Conservation (phyloP, 179 eudicot genomes). For the Beta corolliflora region DNA sequence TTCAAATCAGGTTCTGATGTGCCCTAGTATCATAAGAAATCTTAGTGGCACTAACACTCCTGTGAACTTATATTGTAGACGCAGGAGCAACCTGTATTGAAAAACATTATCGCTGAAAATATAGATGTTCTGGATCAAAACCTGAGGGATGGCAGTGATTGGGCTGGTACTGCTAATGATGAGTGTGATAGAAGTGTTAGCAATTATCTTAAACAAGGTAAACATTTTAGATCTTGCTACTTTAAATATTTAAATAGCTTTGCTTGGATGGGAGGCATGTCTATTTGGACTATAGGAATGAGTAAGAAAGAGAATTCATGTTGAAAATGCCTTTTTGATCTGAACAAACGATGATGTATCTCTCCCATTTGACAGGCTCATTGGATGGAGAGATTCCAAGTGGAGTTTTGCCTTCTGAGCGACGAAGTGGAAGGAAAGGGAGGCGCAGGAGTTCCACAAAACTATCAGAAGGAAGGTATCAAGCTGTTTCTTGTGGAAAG, state of each 20-base stretch:
- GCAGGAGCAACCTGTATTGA: constrained; percentile 43
- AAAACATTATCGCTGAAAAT: constrained; percentile 36
- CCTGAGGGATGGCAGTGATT: constrained; percentile 12
- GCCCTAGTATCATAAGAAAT: background rate
- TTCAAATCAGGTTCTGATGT: background rate
- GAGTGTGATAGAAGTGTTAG: constrained; percentile 33
- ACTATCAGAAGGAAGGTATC: constrained; percentile 45
- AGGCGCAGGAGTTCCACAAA: constrained; percentile 61
- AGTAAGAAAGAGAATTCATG: background rate
- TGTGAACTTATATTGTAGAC: background rate
- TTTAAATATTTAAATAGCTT: background rate
- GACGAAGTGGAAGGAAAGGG: constrained; percentile 59
- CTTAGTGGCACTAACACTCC: background rate
- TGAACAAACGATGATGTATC: background rate
- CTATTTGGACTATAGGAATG: constrained; percentile 2
- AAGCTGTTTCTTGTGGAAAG: constrained; percentile 43
- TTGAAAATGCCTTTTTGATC: constrained; percentile 3
- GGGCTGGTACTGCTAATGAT: constrained; percentile 29
- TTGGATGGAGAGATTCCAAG: constrained; percentile 39
- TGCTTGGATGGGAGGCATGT: constrained; percentile 1
- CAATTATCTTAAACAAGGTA: constrained; percentile 38
- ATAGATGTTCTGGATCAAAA: constrained; percentile 19
- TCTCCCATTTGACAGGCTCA: constrained; percentile 41
- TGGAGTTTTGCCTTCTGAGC: constrained; percentile 47
- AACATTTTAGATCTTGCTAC: background rate